Conservation (phyloP, 164 flowering plant genomes). For the Umbellularia californica region DNA sequence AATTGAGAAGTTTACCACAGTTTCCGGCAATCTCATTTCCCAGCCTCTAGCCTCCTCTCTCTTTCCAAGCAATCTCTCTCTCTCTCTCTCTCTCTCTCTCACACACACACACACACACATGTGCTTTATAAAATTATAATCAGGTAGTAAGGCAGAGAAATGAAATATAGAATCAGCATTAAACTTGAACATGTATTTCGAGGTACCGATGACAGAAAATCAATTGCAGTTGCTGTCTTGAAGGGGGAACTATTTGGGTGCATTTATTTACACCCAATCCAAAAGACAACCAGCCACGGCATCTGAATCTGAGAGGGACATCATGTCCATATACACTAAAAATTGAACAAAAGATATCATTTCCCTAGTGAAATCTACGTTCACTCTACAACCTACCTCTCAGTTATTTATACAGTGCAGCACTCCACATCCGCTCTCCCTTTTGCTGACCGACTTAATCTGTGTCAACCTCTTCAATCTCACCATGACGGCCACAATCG, state of each 20-base stretch:
- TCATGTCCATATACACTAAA: neutral
- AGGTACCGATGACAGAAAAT: no score
- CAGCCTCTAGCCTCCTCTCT: no score
- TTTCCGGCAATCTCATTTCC: no score
- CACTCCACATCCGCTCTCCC: neutral
- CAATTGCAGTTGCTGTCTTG: no score
- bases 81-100: neutral
- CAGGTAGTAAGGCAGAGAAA: neutral
- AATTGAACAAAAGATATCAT: neutral
- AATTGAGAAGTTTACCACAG: no score
- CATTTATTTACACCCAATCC: no score
- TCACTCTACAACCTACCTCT: neutral
- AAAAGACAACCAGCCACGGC: no score
- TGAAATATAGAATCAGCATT: no score
- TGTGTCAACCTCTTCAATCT: conserved; percentile 14
- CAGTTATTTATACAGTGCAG: neutral
- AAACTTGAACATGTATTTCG: no score
- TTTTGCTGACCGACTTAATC: neutral
- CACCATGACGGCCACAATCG: conserved; percentile 17
- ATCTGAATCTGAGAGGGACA: neutral
- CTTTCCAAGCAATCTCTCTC: neutral
- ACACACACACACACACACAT: no score
- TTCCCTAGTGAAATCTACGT: neutral
- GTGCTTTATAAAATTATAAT: neutral
- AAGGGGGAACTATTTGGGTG: no score